Base-by-base conservation (phyloP, 768 basidiomycete genomes). In the Tricholomella constricta region DNA sequence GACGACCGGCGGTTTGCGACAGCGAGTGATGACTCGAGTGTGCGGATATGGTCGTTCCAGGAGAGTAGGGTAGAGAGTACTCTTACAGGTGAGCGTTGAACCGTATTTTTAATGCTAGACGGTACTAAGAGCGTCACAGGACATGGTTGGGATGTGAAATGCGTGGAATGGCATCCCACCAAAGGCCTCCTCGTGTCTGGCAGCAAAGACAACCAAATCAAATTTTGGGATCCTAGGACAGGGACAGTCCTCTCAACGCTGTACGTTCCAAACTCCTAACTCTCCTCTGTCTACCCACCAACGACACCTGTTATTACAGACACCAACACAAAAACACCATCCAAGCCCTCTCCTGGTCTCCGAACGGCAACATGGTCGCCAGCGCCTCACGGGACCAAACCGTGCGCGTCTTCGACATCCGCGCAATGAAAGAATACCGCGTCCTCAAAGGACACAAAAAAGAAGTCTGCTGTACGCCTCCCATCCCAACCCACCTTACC, bases 61-160 rank as follows among this genome's bases (percentile, higher is more conserved):
- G 90, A 92, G 66, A 89, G 89, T 57, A 78, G 88, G 45, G 90
- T 95, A 55, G 97, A 98, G 72, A 85, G 87, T 54, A 85, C 87
- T 1, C 74, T 98, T 59, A 91, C 90, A 32, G 95, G 94, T 87
- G 54, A 37, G 73, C 40, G 36, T 6, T 32, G 12, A 9, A n/a
- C 17, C 45, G 25, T 35, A 14, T 42, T 36, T 29, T 20, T 22
- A n/a, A 15, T 7, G 3, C 15, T 15, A 15, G 22, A 15, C 51
- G 20, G 43, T 27, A 26, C 29, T 57, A 19, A 55, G 6, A 11
- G 10, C 44, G 10, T 20, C 40, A 11, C 46, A 94, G 94, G 94
- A n/a, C 96, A 98, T 62, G 94, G 95, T 4, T 98, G 95, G 94
- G 97, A 99, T 63, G 97, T 99, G 19, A 91, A 95, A 66, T 97